phyloP scores from a whole-genome alignment of 768 basidiomycete species.

The Russula compacta region DNA sequence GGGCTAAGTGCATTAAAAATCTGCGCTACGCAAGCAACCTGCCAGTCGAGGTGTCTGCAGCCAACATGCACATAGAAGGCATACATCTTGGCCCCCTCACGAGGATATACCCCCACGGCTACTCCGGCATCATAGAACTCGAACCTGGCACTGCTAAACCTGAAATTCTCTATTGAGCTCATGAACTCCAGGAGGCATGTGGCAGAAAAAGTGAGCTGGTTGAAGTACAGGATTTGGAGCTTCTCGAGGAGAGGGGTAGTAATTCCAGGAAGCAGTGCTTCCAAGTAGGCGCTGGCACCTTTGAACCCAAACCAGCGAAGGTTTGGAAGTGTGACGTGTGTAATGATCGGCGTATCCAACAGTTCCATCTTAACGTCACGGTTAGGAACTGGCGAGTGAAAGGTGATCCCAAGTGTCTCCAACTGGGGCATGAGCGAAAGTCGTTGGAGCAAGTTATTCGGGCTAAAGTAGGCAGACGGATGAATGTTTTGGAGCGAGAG shows the following conservation, averaged over 20 bases:
- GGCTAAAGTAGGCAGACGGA: not conserved
- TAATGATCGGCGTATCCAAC: not conserved
- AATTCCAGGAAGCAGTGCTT: not conserved
- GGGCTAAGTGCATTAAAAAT: not conserved
- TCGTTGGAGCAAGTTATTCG: not conserved
- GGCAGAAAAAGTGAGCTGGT: not conserved
- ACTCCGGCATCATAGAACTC: not conserved
- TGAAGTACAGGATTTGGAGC: not conserved
- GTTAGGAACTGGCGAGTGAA: not conserved
- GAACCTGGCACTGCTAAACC: not conserved
- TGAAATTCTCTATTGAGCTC: not conserved
- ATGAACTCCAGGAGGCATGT: not conserved
- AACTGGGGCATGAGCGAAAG: not conserved
- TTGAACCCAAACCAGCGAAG: not conserved
- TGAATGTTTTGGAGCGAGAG: not conserved
- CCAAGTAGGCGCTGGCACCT: not conserved
- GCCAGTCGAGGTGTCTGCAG: not conserved
- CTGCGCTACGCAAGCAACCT: not conserved
- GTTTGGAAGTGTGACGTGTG: not conserved
- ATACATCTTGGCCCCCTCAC: too few species aligned
- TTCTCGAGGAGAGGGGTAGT: not conserved
- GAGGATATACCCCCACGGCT: not conserved
- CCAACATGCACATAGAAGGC: not conserved
- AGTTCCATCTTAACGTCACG: not conserved
- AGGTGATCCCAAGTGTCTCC: not conserved